These are phyloP conservation scores for Candida khao-thaluensis DNA, from an alignment of 805 yeast genomes.

Conservation along the genomic window DNA sequence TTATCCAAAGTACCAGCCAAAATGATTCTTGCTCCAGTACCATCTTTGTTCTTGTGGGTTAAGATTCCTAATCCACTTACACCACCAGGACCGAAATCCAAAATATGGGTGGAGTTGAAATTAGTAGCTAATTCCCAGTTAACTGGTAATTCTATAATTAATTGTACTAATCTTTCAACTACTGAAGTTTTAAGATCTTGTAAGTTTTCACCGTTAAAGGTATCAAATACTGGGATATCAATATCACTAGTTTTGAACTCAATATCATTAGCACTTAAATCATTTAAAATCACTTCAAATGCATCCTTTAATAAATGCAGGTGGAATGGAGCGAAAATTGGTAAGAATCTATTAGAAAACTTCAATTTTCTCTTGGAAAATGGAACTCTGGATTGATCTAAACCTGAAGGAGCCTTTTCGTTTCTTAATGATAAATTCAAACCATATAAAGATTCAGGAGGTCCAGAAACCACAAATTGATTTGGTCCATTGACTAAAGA, in stretches of 20 bases:
- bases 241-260: conserved; percentile 56
- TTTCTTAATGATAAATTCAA: conserved; percentile 87
- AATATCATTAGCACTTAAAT: conserved; percentile 56
- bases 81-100: conserved; percentile 99
- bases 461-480: conserved; percentile 94
- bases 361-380: conserved; percentile 89
- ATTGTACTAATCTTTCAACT: conserved; percentile 67
- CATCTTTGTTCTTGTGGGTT: conserved; percentile 97
- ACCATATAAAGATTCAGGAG: conserved; percentile 97
- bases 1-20: conserved; percentile 86
- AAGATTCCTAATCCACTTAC: conserved; percentile 93
- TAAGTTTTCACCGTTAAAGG: conserved; percentile 80
- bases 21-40: conserved; percentile 94
- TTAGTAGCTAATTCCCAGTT: conserved; percentile 91
- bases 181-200: conserved; percentile 44
- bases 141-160: conserved; percentile 87
- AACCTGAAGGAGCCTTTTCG: conserved; percentile 91
- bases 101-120: conserved; percentile 78
- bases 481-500: conserved; percentile 95
- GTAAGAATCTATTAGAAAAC: conserved; percentile 90
- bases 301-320: conserved; percentile 80
- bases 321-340: conserved; percentile 96
- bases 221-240: conserved; percentile 87
- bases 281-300: conserved; percentile 61
- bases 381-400: conserved; percentile 94